Evolutionary conservation across 2,329 filamentous ascomycete species (phyloP), one percentile per base, ranked within the genome.

Genomic region (Macrophomina pseudophaseolina): DNA sequence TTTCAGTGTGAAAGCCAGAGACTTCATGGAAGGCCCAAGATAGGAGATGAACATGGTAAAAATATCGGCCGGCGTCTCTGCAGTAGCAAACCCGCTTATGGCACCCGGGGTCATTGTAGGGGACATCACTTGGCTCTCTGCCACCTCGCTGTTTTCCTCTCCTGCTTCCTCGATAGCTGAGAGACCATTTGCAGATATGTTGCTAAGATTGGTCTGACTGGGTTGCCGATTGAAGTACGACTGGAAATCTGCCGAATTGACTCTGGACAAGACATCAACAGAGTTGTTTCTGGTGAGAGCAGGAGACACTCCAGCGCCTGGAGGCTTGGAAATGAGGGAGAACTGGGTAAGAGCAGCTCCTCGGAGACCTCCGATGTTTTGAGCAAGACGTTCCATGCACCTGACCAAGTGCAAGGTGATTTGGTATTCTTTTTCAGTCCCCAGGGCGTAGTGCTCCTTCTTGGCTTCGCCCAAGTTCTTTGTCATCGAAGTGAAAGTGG

Each of bases 1-100:
- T 11, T 93, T 92, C 46, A 99, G 80, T 0, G 95, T 98, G 72
- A 91, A 95, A 2, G 93, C 92, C n/a, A 99, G 81, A 0, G 94
- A 97, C 78, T 97, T 97, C 89, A 97, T 97, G 0, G 94, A 95
- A 1, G 95, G 95, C 0, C 95, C 95, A 28, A 99, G 83, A 70
- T 95, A 88, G 23, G 86, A 84, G 68, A 99, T 97, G 77, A 98
- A 99, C 5, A 94, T 85, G 11, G 93, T 89, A 75, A 98, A 98
- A 70, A 98, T 96, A 67, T 97, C 93, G 0, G 91, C 88, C 0
- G 94, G 88, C 1, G 87, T 86, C 0, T 77, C 71, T 38, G 72
- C 73, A 18, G 72, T 74, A 14, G 77, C 72, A 40, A 78, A 69
- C 14, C 69, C 70, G 16, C 64, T 71, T 8, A 56, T 54, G 16